phyloP scores from a whole-genome alignment of 768 basidiomycete species.

The Hebeloma cylindrosporum region DNA sequence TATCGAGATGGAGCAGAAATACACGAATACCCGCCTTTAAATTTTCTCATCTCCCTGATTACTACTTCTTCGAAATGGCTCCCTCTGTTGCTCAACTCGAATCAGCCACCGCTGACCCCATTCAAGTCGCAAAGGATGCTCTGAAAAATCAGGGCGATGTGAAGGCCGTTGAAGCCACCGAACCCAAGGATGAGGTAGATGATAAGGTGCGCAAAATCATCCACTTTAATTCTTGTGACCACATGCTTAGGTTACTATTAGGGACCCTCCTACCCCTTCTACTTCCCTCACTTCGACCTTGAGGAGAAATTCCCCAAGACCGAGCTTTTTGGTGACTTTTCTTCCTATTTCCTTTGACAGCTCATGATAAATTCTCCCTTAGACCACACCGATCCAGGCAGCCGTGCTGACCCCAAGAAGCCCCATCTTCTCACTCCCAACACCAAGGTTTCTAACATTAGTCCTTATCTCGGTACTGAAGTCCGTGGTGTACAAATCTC shows the following conservation, averaged over 20 bases:
- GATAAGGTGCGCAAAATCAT: constrained; percentile 14
- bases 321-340: constrained; percentile 42
- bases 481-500: constrained; percentile 53
- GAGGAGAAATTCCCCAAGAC: constrained; percentile 52
- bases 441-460: constrained; percentile 38
- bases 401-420: constrained; percentile 49
- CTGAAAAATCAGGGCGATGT: constrained; percentile 14
- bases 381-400: constrained; percentile 46
- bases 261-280: constrained; percentile 48
- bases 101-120: constrained; percentile 9
- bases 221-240: neutral
- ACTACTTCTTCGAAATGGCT: constrained; percentile 22
- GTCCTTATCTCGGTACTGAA: constrained; percentile 54
- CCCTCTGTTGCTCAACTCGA: constrained; percentile 31
- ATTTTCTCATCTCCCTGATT: neutral
- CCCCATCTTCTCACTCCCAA: constrained; percentile 47
- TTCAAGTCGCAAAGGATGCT: constrained; percentile 19
- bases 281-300: constrained; percentile 46
- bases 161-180: constrained; percentile 2
- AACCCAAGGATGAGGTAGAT: constrained; percentile 5
- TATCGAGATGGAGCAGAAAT: neutral
- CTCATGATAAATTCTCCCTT: neutral
- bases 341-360: neutral
- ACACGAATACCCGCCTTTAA: constrained; percentile 1
- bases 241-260: constrained; percentile 11